Evolutionary conservation across 2,329 filamentous ascomycete species (phyloP), one percentile per base, ranked within the genome.

Genomic region (Ophiosphaerella narmari): DNA sequence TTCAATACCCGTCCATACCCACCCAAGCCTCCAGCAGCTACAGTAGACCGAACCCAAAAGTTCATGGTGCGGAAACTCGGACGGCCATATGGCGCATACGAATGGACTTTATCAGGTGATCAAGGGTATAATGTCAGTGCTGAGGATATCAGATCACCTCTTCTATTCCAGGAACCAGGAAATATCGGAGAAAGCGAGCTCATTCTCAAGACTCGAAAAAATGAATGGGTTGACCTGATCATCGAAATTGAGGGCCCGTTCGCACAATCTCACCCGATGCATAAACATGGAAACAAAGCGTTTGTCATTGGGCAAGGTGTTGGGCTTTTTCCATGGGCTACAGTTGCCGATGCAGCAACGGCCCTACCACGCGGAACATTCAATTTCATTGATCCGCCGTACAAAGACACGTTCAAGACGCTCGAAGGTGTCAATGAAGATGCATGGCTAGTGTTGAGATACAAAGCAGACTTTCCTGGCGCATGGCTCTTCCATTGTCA

Each of bases 391-490:
- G 35, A 43, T 13, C 46, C 46, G 8, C 24, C 24, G 2, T 49
- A 33, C 31, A 39, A 40, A 16, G 44, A 47, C 24, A 47, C 44
- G 2, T 40, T 47, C 36, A 47, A 33, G 29, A 49, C 46, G 39
- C 21, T 31, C 11, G 39, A 40, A 12, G 35, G 29, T 21, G 21
- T 49, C 8, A 38, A 44, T 2, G 34, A 38, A 9, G 34, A 34
- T 12, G 21, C 33, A 7, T 49, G 46, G 46, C 73, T 80, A 23
- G 79, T 82, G 4, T 66, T 83, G 12, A 70, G 81, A 3, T 82
- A 82, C 66, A 63, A 65, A 14, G 78, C 79, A 0, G 75, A 81
- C 59, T 82, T 82, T 46, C 46, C 53, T 7, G 53, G 53, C 8
- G 42, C 51, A 9, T 56, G 52, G 52, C 31, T 52, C 11, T 48